Conservation (phyloP, 2,329 filamentous ascomycete species). For the Hirsutella thompsonii region DNA sequence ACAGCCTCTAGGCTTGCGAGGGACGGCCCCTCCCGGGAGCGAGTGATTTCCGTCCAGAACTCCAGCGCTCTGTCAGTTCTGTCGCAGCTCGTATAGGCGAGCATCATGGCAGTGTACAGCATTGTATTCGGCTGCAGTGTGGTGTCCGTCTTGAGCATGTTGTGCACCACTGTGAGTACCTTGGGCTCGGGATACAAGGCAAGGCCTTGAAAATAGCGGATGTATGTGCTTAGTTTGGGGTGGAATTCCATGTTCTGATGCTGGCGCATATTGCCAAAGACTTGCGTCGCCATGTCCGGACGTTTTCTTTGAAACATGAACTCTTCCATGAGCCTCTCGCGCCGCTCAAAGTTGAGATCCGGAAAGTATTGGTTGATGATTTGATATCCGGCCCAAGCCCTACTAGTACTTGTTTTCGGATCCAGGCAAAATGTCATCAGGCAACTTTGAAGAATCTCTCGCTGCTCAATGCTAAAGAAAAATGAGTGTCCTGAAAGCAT, state of each 20-base stretch:
- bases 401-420: slow-evolving; percentile 43
- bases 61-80: slow-evolving; percentile 54
- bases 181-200: slow-evolving; percentile 40
- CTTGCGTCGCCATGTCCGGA: slow-evolving; percentile 71
- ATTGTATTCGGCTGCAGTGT: slow-evolving; percentile 62
- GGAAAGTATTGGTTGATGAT: slow-evolving; percentile 52
- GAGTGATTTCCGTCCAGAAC: slow-evolving; percentile 77
- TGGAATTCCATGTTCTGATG: slow-evolving; percentile 49
- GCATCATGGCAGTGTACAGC: slow-evolving; percentile 75
- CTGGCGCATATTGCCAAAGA: slow-evolving; percentile 91
- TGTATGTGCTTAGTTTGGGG: slow-evolving; percentile 64
- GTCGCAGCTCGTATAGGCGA: slow-evolving; percentile 64
- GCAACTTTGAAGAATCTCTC: slow-evolving; percentile 49
- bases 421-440: slow-evolving; percentile 60
- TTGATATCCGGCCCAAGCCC: slow-evolving; percentile 54
- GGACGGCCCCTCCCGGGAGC: slow-evolving; percentile 72
- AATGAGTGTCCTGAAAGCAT: slow-evolving; percentile 65
- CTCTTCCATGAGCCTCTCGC: slow-evolving; percentile 62
- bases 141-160: slow-evolving; percentile 90
- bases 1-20: slow-evolving; percentile 71
- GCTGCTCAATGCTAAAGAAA: slow-evolving; percentile 57
- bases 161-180: slow-evolving; percentile 65
- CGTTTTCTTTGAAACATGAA: slow-evolving; percentile 63
- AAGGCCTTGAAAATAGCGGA: slow-evolving; percentile 64
- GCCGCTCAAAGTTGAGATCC: slow-evolving; percentile 50